Conservation (phyloP, 805 yeast genomes). For the Metschnikowia gelsemii region DNA sequence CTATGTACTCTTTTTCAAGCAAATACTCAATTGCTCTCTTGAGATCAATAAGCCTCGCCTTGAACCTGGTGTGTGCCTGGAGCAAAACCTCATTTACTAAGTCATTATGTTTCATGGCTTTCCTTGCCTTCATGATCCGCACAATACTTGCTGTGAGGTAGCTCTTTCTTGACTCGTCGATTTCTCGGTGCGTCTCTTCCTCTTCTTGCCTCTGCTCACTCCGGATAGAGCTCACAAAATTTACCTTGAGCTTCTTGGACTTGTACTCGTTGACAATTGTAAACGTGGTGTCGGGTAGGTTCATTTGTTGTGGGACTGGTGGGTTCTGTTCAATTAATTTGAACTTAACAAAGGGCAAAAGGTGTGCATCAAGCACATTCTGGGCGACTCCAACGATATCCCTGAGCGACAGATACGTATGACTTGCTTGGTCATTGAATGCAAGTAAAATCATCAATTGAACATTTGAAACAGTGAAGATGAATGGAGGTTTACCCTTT, state of each 20-base stretch:
- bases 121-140: slow-evolving; percentile 93
- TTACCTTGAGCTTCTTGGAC: slow-evolving; percentile 79
- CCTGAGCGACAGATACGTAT: slow-evolving; percentile 58
- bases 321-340: slow-evolving; percentile 71
- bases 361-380: slow-evolving; percentile 69
- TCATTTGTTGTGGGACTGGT: slow-evolving; percentile 52
- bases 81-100: slow-evolving; percentile 85
- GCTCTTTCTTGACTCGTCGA: slow-evolving; percentile 82
- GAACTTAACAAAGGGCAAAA: slow-evolving; percentile 76
- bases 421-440: slow-evolving; percentile 67
- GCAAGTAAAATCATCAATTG: slow-evolving; percentile 86
- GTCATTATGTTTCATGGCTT: slow-evolving; percentile 71
- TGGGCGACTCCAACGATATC: slow-evolving; percentile 67
- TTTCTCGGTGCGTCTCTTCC: slow-evolving; percentile 73
- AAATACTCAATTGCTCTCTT: slow-evolving; percentile 82
- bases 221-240: slow-evolving; percentile 62
- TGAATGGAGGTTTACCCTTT: slow-evolving; percentile 77
- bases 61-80: slow-evolving; percentile 79
- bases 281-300: slow-evolving; percentile 50
- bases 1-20: slow-evolving; percentile 82
- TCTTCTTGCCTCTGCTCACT: slow-evolving; percentile 66
- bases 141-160: slow-evolving; percentile 92
- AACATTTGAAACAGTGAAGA: slow-evolving; percentile 76
- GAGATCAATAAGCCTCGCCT: slow-evolving; percentile 81
- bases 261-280: slow-evolving; percentile 79